A percentile compares a stretch with the other conserved stretches of the same genome.
Conservation (phyloP, 192 early-diverging fungal species). For the Coemansia sp. region DNA sequence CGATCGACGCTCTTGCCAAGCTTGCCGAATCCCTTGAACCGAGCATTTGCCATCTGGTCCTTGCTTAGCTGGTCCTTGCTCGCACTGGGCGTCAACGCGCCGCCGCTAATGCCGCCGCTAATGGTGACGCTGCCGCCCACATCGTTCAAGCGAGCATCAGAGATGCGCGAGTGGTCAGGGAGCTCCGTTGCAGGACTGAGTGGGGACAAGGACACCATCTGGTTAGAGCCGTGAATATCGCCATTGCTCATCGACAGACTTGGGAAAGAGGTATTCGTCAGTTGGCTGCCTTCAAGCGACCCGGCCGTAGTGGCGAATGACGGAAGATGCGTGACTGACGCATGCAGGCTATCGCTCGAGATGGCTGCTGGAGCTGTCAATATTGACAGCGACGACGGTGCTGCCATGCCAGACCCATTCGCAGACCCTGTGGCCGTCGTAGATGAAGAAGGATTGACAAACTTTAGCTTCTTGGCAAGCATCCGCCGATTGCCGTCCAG, state of each 20-base stretch:
- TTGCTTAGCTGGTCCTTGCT: constrained; percentile 47
- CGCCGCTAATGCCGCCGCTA: constrained; percentile 12
- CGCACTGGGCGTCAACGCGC: constrained; percentile 12
- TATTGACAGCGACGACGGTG: constrained; percentile 7
- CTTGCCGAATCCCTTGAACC: constrained; percentile 54
- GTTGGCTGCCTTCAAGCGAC: constrained; percentile 13
- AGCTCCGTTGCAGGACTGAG: constrained; percentile 39
- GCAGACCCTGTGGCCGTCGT: background rate
- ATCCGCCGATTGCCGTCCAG: constrained; percentile 48
- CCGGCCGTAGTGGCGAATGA: constrained; percentile 7
- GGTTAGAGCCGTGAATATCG: constrained; percentile 21
- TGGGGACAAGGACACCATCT: constrained; percentile 34
- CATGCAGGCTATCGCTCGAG: constrained; percentile 43
- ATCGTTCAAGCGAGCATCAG: constrained; percentile 23
- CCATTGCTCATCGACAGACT: constrained; percentile 42
- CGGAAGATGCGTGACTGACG: constrained; percentile 35
- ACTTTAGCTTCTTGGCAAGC: constrained; percentile 55
- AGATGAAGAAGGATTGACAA: constrained; percentile 23
- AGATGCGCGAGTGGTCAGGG: constrained; percentile 18
- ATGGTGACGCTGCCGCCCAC: constrained; percentile 11
- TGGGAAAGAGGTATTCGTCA: constrained; percentile 37
- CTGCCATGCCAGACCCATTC: background rate
- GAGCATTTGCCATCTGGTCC: constrained; percentile 50
- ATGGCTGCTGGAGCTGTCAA: constrained; percentile 19
- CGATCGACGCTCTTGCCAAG: constrained; percentile 57